Base-by-base conservation (phyloP, 2,329 filamentous ascomycete genomes). In the Cladobotryum protrusum region DNA sequence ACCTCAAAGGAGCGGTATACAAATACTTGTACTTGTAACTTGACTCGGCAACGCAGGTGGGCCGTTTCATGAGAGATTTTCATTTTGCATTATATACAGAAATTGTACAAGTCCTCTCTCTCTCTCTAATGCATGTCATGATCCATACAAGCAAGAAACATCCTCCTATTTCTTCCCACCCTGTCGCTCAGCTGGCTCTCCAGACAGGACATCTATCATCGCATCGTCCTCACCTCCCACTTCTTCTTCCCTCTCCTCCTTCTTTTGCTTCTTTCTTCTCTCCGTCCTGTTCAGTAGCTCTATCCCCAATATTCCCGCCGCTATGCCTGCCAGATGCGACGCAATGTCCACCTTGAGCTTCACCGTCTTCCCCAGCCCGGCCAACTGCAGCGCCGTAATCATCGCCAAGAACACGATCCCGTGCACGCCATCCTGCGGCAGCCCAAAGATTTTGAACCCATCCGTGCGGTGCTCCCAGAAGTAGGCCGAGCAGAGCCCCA, bases 401-500 rank as follows among this genome's bases (percentile, higher is more conserved):
- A 78, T 55, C n/a, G 72, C 72, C 48, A 83, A 63, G 56, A 82
- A 75, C 2, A 72, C 72, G 12, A 82, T 68, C 0, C 78, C 77
- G 49, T 79, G 74, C 9, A 82, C 72, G 20, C 75, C 79, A 32
- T 78, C 74, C n/a, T 77, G 72, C 12, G 80, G 81, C 53, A 81
- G 68, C 8, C 76, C 78, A 24, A 83, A 66, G 47, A 84, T 63
- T 61, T 73, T 76, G 66, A 84, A 79, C 35, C 75, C 72, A 39
- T 83, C 78, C 50, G 71, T 70, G 47, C 72, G 68, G 60, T 83
- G 75, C 55, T 78, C 65, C 74, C 78, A 81, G 57, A 84, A 79
- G 64, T 81, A 86, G 1, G 82, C 81, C 2, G 75, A 76, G 7
- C 78, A 62, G 18, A 88, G 60, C 18, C 84, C 85, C 54, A 80